Evolutionary conservation across 2,329 filamentous ascomycete species (phyloP).

Genomic region (Paraphoma sp.): DNA sequence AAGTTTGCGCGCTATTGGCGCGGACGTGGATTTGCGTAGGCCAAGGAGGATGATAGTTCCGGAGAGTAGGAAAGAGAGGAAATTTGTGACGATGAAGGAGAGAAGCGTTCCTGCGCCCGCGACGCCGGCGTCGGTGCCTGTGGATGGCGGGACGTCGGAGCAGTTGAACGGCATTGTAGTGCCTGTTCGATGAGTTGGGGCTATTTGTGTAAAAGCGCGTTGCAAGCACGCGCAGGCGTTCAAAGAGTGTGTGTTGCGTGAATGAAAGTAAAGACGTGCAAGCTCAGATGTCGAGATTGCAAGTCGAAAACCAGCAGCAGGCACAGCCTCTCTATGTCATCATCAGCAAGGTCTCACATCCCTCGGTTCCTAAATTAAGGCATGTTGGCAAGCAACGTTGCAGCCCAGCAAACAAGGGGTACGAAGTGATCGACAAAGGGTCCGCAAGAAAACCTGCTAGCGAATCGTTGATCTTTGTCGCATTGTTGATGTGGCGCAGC

Average conservation of each 20-base stretch:
- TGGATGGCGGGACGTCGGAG: constrained; percentile 52
- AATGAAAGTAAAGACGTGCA: constrained; percentile 1
- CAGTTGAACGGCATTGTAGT: constrained; percentile 43
- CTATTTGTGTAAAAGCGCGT: not conserved
- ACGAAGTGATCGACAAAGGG: constrained; percentile 13
- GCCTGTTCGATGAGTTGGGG: not conserved
- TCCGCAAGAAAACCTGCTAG: constrained; percentile 15
- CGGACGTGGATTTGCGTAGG: constrained; percentile 52
- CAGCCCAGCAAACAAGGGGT: constrained; percentile 20
- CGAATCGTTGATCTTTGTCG: constrained; percentile 26
- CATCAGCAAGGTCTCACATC: constrained; percentile 19
- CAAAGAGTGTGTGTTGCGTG: not conserved
- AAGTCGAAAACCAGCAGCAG: constrained; percentile 5
- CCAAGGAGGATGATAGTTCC: constrained; percentile 65
- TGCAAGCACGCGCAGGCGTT: not conserved
- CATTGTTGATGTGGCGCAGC: constrained; percentile 33
- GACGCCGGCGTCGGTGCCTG: constrained; percentile 63
- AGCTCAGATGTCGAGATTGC: constrained; percentile 6
- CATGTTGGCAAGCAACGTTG: constrained; percentile 22
- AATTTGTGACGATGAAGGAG: constrained; percentile 71
- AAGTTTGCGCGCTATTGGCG: constrained; percentile 67
- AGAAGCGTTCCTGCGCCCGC: constrained; percentile 67
- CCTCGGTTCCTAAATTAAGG: constrained; percentile 23
- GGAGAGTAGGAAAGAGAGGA: constrained; percentile 62
- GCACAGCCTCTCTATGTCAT: constrained; percentile 35